A percentile compares a stretch with the other conserved stretches of the same genome.
These are phyloP conservation scores for Raffaelea deltoideospora DNA, from an alignment of 2,329 filamentous ascomycete genomes.

Conservation along the genomic window DNA sequence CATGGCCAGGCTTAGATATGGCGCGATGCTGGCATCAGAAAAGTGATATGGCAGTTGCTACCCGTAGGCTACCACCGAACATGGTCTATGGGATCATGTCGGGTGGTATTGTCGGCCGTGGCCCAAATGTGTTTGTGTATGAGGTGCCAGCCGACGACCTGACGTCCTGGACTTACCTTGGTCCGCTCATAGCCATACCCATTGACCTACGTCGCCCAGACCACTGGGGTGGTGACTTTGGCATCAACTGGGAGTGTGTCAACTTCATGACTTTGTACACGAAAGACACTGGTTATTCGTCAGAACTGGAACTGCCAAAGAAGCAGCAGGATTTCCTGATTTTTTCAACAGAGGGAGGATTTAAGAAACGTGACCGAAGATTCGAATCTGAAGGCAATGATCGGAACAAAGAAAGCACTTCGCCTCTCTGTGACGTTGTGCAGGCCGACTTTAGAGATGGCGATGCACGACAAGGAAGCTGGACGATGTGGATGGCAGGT, in stretches of 20 bases:
- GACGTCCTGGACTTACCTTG: conserved; percentile 27
- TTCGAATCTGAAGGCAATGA: too few species aligned
- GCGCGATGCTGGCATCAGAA: conserved; percentile 4
- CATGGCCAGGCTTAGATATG: conserved; percentile 15
- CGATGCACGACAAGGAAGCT: conserved; percentile 12
- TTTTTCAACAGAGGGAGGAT: conserved; percentile 23
- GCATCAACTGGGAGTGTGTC: conserved; percentile 34
- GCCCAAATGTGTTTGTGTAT: conserved; percentile 32
- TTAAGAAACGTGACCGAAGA: neutral
- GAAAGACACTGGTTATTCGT: conserved; percentile 16
- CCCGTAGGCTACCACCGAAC: conserved; percentile 1
- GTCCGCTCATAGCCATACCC: conserved; percentile 22
- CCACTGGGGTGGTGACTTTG: conserved; percentile 32
- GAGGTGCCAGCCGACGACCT: conserved; percentile 22
- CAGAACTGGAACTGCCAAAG: neutral
- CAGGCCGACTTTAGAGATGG: too few species aligned
- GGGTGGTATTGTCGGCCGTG: conserved; percentile 20
- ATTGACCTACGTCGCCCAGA: neutral
- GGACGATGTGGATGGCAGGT: conserved; percentile 27
- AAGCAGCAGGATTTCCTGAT: conserved; percentile 19
- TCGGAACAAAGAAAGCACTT: too few species aligned
- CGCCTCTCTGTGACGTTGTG: too few species aligned
- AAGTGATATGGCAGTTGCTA: too few species aligned
- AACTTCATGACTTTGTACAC: conserved; percentile 28
- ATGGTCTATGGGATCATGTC: conserved; percentile 31